These are phyloP conservation scores for Sporodiniella umbellata DNA, from an alignment of 371 early-diverging fungal genomes.

Conservation along the genomic window DNA sequence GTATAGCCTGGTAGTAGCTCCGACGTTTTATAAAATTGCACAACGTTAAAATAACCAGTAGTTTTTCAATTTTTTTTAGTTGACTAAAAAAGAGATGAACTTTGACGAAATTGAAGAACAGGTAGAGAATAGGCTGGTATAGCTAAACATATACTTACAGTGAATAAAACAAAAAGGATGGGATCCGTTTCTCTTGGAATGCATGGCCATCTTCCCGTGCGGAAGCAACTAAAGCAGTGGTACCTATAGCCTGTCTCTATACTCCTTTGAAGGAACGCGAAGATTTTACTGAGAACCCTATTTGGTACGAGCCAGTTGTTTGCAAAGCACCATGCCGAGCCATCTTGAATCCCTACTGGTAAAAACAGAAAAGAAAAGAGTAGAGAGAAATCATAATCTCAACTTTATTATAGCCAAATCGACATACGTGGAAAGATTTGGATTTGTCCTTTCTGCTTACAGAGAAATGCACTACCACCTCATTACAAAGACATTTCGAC, in stretches of 20 bases:
- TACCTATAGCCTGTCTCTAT: constrained; percentile 96
- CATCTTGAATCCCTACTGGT: constrained; percentile 98
- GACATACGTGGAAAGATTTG: constrained; percentile 95
- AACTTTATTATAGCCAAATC: constrained; percentile 66
- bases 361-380: constrained; percentile 8
- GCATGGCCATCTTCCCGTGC: constrained; percentile 93
- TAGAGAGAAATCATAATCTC: not conserved
- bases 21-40: not conserved
- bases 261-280: constrained; percentile 96
- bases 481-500: constrained; percentile 98
- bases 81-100: constrained; percentile 54
- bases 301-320: constrained; percentile 96
- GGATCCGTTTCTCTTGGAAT: constrained; percentile 99
- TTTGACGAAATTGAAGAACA: constrained; percentile 89
- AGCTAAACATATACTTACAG: not conserved
- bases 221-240: constrained; percentile 93
- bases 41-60: not conserved
- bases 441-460: constrained; percentile 99
- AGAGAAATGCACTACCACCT: constrained; percentile 97
- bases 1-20: not conserved
- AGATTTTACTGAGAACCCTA: constrained; percentile 65
- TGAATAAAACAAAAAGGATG: constrained; percentile 54
- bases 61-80: not conserved
- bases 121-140: constrained; percentile 14
- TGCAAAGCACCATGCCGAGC: constrained; percentile 97